phyloP scores from a whole-genome alignment of 441 rosid genomes.

The Erysimum cheiri region DNA sequence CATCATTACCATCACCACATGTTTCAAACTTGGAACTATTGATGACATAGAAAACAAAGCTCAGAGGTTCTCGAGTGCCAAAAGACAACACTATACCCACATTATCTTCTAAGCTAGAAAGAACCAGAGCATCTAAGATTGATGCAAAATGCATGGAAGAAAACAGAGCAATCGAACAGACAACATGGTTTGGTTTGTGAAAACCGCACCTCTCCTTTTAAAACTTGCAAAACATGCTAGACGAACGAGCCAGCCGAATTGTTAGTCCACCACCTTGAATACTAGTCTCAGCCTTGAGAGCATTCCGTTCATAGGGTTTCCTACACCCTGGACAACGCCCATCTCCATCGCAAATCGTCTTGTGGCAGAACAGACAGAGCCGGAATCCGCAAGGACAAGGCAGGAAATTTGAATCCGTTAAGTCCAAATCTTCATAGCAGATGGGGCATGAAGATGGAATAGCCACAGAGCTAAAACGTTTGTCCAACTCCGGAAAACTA shows the following conservation, averaged over 20 bases:
- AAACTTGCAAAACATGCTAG: slow-evolving; percentile 77
- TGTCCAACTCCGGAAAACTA: slow-evolving; percentile 54
- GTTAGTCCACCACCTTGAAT: slow-evolving; percentile 62
- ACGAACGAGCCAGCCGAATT: slow-evolving; percentile 70
- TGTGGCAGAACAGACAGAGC: slow-evolving; percentile 93
- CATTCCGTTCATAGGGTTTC: slow-evolving; percentile 65
- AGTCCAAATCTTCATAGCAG: slow-evolving; percentile 89
- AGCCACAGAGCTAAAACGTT: slow-evolving; percentile 40
- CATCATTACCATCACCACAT: slow-evolving; percentile 52
- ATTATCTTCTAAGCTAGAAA: slow-evolving; percentile 31
- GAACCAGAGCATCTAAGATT: slow-evolving; percentile 48
- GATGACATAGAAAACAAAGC: slow-evolving; percentile 54
- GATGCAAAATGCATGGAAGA: slow-evolving; percentile 46
- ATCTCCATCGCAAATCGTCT: slow-evolving; percentile 86
- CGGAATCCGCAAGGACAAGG: slow-evolving; percentile 91
- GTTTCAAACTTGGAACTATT: slow-evolving; percentile 60
- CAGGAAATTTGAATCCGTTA: slow-evolving; percentile 76
- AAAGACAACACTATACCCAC: slow-evolving; percentile 57
- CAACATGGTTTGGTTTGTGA: slow-evolving; percentile 49
- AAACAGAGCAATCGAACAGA: slow-evolving; percentile 52
- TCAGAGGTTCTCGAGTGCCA: slow-evolving; percentile 53
- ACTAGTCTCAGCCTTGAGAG: slow-evolving; percentile 57
- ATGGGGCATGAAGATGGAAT: slow-evolving; percentile 83
- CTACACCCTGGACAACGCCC: slow-evolving; percentile 96
- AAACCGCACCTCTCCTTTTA: slow-evolving; percentile 21